Conservation (phyloP, 2,329 filamentous ascomycete genomes). For the Meredithiella fracta region DNA sequence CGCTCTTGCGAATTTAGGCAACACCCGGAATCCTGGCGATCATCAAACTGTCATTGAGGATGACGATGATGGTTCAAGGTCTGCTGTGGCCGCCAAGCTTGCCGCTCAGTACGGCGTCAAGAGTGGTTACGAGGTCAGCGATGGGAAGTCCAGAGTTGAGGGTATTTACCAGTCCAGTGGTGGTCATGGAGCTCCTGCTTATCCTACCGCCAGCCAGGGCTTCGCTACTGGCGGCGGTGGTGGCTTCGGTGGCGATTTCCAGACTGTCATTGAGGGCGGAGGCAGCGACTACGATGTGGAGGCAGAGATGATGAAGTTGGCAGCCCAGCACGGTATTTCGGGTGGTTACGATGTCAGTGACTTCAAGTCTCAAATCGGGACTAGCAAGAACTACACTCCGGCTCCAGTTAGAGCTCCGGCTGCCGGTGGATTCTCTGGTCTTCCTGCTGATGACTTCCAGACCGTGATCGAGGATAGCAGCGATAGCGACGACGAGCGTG, state of each 20-base stretch:
- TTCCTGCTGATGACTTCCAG: background rate
- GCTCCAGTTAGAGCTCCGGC: background rate
- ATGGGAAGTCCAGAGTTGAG: background rate
- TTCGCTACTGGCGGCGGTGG: background rate
- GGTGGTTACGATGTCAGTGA: constrained; percentile 1
- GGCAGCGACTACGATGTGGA: constrained; percentile 1
- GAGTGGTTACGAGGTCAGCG: background rate
- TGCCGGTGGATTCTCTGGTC: background rate
- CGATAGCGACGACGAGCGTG: background rate
- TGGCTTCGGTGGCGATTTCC: background rate
- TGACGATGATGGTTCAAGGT: background rate
- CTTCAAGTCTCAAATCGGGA: background rate
- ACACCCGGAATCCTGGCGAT: background rate
- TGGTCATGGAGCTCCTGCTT: background rate
- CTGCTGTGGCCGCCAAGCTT: background rate
- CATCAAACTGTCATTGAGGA: constrained; percentile 6
- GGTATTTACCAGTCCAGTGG: background rate
- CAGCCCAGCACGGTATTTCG: background rate
- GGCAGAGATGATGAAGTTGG: background rate
- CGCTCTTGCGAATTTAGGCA: background rate
- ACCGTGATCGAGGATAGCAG: background rate
- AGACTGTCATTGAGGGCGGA: background rate
- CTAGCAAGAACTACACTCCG: background rate
- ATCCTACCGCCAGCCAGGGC: background rate
- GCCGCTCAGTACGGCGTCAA: constrained; percentile 2